phyloP scores from a whole-genome alignment of 495 filamentous ascomycete genomes.

The Penicillium longicatenatum region DNA sequence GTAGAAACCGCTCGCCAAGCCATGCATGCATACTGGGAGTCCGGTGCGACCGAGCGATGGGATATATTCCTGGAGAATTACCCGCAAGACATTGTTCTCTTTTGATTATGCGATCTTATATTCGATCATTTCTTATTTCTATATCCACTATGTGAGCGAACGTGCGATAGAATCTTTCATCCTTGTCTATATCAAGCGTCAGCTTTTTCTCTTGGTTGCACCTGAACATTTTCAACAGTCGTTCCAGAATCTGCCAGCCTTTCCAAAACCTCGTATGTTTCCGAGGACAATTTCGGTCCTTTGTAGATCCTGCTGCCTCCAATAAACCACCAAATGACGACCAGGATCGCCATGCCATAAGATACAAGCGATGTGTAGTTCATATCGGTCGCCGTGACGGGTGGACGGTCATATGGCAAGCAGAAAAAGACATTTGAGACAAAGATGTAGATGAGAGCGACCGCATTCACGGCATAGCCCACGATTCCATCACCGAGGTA shows the following conservation, averaged over 20 bases:
- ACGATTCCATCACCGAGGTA: conserved; percentile 9
- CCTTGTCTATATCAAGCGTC: not conserved
- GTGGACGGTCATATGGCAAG: conserved; percentile 6
- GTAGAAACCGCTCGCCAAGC: conserved; percentile 13
- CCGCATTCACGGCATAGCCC: conserved; percentile 6
- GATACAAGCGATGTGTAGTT: conserved; percentile 13
- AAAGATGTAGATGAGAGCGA: conserved; percentile 10
- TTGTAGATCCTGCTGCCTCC: conserved; percentile 7
- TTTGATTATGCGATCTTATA: conserved; percentile 1
- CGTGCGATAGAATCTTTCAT: not conserved
- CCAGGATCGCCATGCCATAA: conserved; percentile 14
- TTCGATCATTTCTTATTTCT: not conserved
- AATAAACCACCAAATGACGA: conserved; percentile 13
- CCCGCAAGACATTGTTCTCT: conserved; percentile 6
- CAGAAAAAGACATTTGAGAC: conserved; percentile 12
- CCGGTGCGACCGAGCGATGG: conserved; percentile 10
- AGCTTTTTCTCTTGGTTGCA: not conserved
- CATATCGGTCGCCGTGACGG: conserved; percentile 1
- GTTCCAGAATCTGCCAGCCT: conserved; percentile 3
- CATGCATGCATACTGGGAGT: conserved; percentile 12
- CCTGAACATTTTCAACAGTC: not conserved
- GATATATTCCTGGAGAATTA: conserved; percentile 11
- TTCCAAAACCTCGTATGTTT: conserved; percentile 7
- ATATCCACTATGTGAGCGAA: not conserved
- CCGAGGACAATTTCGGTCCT: conserved; percentile 7